Base-by-base conservation (phyloP, 106 monocot genomes). In the Xerophyta viscosa region DNA sequence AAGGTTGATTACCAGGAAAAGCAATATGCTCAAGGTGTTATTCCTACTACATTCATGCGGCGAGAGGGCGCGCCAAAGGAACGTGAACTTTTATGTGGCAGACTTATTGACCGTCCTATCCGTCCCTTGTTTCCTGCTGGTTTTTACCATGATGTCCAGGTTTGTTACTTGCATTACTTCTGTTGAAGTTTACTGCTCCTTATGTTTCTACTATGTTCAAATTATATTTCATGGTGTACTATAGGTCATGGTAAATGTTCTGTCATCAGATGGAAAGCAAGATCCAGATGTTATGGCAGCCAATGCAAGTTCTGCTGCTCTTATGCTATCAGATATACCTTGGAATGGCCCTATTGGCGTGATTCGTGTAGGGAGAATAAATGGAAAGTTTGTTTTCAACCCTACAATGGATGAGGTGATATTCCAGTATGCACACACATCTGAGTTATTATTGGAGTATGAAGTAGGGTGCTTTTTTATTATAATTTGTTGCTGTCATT, bases 1-100 rank as follows among this genome's bases (percentile, higher is more conserved):
- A 66, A 96, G 96, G 96, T 96, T 63, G 88, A 96, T 54, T 96
- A 96, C 59, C 89, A 89, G 77, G 96, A 96, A 69, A 96, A 96
- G 17, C 77, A 75, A 73, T 89, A 56, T 77, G 96, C 89, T 29
- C 83, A 81, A 61, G 89, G 96, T 44, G 60, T 82, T 17, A 96
- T 94, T 66, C 94, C 96, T 3, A 82, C 89, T 4, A 89, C 96
- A 11, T 96, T 81, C 66, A 96, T 85, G 85, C 58, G 96, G 58
- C 81, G 89, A 60, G 96, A 96, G 46, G 96, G 96, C 46, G 88
- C 96, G 54, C 96, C 89, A 3, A 89, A 82, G 68, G 96, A 96
- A 61, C 69, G 89, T 2, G 96, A 96, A 46, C 88, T 96, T 66
- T 61, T 96, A 49, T 96, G 96, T 65, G 88, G 96, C 8, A 88